phyloP scores from a whole-genome alignment of 495 filamentous ascomycete genomes.

The Cercophora samala region DNA sequence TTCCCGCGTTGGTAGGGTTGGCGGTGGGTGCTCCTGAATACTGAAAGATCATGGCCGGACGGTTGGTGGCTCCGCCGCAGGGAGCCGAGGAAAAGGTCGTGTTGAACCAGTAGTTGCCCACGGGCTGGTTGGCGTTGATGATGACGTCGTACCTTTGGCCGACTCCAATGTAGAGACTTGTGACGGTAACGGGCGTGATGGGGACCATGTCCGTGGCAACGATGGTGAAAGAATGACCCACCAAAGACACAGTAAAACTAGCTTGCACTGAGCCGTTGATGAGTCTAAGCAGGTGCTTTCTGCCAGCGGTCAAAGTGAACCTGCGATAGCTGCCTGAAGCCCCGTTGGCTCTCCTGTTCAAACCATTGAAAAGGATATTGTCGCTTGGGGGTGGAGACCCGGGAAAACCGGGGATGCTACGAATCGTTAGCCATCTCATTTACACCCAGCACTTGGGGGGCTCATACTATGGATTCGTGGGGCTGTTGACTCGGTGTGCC shows the following conservation, averaged over 20 bases:
- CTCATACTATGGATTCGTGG: conserved; percentile 23
- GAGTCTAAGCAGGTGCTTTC: conserved; percentile 53
- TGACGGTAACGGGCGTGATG: conserved; percentile 44
- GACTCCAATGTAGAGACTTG: conserved; percentile 54
- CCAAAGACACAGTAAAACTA: conserved; percentile 49
- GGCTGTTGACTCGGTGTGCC: conserved; percentile 21
- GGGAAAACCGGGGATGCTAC: conserved; percentile 31
- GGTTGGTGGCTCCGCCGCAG: conserved; percentile 30
- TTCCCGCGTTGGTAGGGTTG: conserved; percentile 22
- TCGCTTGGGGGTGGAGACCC: conserved; percentile 31
- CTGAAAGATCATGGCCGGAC: conserved; percentile 38
- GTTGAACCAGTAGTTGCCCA: conserved; percentile 59
- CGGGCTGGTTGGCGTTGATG: conserved; percentile 53
- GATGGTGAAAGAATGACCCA: conserved; percentile 52
- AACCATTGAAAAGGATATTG: conserved; percentile 39
- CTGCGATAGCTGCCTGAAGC: conserved; percentile 33
- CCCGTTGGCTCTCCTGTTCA: conserved; percentile 36
- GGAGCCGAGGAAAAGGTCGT: conserved; percentile 29
- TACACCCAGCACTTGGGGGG: neutral
- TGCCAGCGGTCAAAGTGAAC: conserved; percentile 39
- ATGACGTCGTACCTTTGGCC: conserved; percentile 72
- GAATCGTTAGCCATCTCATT: neutral
- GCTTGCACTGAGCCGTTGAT: conserved; percentile 55
- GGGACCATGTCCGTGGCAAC: conserved; percentile 52
- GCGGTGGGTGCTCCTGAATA: conserved; percentile 34